Base-by-base conservation (phyloP, 2,329 filamentous ascomycete genomes). In the Trichophyton simii region DNA sequence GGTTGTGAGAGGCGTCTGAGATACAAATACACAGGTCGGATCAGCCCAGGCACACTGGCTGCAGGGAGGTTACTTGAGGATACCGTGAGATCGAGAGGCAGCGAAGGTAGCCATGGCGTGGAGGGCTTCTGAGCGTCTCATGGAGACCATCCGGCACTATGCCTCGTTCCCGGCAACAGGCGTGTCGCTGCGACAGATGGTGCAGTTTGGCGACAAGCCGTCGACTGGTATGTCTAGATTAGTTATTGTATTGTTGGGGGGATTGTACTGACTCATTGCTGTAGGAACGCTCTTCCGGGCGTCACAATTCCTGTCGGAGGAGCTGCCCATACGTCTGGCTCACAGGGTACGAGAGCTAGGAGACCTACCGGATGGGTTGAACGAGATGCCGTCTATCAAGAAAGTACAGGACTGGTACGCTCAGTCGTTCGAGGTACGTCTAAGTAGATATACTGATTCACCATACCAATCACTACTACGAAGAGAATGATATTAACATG, bases 391-490 rank as follows among this genome's bases (percentile, higher is more conserved):
- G 44, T 97, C 94, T 9, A 96, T 99, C 67, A 86, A 87, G 73
- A 90, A 87, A 71, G 94, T 99, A 67, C 88, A 91, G 73, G 91
- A 97, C 71, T 99, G 94, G 94, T 99, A 99, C 75, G 94, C 92
- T 66, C 94, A 99, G 78, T 99, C 94, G 59, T 99, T 99, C 71
- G 94, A 99, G 85, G 91, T 96, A 83, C 68, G 82, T 64, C 64
- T 60, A 59, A 11, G 3, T 13, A 38, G 34, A 9, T 38, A 9
- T 13, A 3, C 34, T 38, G 34, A 13, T 13, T 38, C 9, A 38
- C 34, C 1, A 38, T 3, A 38, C 34, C 34, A 13, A 13, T 38
- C 34, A 38, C 34, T 34, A 34, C 31, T 31, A 31, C 34, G 8
- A 38, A 38, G 34, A 38, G 8, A 38, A 38, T 38, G 34, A 13